phyloP scores from a whole-genome alignment of 306 rosid species.

The Albizia julibrissin region DNA sequence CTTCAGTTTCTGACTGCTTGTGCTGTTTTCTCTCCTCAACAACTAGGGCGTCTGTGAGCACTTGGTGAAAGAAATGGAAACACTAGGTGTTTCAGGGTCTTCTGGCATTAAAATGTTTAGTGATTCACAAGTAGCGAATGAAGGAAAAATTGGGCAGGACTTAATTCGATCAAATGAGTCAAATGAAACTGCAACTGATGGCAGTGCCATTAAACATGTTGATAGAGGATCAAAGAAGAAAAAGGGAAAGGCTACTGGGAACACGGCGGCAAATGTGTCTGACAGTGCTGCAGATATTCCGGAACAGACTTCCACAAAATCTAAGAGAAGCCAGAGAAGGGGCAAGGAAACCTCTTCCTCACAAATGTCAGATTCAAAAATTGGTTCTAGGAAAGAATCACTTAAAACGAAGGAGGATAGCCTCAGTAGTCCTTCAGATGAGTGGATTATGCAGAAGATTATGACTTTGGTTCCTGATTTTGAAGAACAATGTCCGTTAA shows the following conservation, averaged over 20 bases:
- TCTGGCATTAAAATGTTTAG: conserved; percentile 44
- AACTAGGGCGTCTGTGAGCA: conserved; percentile 70
- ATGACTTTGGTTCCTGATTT: conserved; percentile 68
- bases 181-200: conserved; percentile 55
- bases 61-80: conserved; percentile 82
- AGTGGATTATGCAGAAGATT: conserved; percentile 88
- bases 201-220: conserved; percentile 55
- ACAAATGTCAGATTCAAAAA: conserved; percentile 63
- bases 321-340: conserved; percentile 87
- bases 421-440: conserved; percentile 75
- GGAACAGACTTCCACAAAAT: conserved; percentile 62
- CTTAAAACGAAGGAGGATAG: conserved; percentile 68
- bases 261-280: conserved; percentile 40
- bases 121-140: conserved; percentile 44
- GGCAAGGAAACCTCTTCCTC: conserved; percentile 65
- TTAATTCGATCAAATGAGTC: conserved; percentile 58
- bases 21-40: conserved; percentile 27
- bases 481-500: conserved; percentile 79
- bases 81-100: conserved; percentile 55
- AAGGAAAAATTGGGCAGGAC: conserved; percentile 54
- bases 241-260: conserved; percentile 68
- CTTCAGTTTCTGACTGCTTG: conserved; percentile 32
- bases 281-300: conserved; percentile 72
- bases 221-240: conserved; percentile 88
- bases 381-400: conserved; percentile 68